These are phyloP conservation scores for Eucalyptus regnans DNA, from an alignment of 345 rosid genomes.

Conservation along the genomic window DNA sequence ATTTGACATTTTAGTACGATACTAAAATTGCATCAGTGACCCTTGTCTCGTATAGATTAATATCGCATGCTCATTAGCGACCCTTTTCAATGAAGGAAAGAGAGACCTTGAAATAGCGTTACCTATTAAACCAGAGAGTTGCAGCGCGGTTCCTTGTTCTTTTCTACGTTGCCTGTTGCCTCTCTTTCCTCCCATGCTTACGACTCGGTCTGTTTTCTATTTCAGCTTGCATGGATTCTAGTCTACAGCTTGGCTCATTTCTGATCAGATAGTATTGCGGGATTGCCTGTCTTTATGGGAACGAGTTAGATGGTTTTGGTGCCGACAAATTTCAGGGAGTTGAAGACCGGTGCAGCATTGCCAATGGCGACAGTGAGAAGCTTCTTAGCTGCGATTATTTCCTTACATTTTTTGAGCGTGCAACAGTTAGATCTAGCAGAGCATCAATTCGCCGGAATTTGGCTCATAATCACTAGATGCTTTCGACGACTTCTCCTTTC, in stretches of 20 bases:
- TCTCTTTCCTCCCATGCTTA: not conserved
- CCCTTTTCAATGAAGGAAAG: not conserved
- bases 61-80: not conserved
- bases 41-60: not conserved
- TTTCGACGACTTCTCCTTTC: not conserved
- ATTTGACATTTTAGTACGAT: not conserved
- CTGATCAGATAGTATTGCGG: conserved; percentile 9
- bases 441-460: not conserved
- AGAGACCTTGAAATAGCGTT: not conserved
- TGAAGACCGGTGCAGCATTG: not conserved
- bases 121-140: not conserved
- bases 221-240: conserved; percentile 88
- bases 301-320: not conserved
- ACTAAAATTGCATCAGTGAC: too few species aligned
- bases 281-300: not conserved
- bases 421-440: not conserved
- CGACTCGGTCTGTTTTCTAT: not conserved
- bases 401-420: not conserved
- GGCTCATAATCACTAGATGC: not conserved
- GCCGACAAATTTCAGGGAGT: not conserved
- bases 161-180: not conserved
- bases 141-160: not conserved
- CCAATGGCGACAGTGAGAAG: conserved; percentile 7
- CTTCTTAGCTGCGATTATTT: not conserved
- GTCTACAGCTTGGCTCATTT: conserved; percentile 92